phyloP scores from a whole-genome alignment of 345 rosid species.

The Viola odorata region DNA sequence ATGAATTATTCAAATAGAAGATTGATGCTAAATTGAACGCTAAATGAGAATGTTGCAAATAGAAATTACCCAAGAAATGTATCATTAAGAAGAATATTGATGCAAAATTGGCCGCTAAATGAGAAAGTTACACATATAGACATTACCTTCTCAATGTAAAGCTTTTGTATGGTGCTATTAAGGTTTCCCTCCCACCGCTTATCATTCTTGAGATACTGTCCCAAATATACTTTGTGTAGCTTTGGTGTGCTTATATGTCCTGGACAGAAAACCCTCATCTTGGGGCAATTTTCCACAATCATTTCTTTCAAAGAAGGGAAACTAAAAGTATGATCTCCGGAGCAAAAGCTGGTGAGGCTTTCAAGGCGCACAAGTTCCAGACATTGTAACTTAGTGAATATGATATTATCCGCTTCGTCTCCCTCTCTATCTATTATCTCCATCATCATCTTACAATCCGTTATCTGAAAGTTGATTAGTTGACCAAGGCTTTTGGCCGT shows the following conservation, averaged over 20 bases:
- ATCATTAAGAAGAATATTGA: too few relatives aligned
- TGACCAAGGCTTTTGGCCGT: neutral
- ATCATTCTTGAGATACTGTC: neutral
- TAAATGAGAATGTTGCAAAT: too few relatives aligned
- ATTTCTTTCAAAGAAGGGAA: constrained; percentile 6
- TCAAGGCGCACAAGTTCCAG: neutral
- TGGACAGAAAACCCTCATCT: neutral
- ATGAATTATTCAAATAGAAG: too few relatives aligned
- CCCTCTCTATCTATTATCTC: neutral
- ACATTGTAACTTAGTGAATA: neutral
- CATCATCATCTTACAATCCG: neutral
- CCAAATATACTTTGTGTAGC: neutral
- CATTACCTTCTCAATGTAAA: neutral
- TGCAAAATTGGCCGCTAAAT: too few relatives aligned
- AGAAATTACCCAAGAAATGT: too few relatives aligned
- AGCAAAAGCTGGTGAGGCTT: neutral
- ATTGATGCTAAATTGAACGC: too few relatives aligned
- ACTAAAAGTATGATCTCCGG: neutral
- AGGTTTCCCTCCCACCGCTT: constrained; percentile 5
- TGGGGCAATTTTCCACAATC: neutral
- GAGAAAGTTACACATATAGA: neutral
- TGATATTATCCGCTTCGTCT: neutral
- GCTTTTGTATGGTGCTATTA: neutral
- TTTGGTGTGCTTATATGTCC: constrained; percentile 2
- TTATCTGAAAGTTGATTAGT: neutral